Evolutionary conservation across 2,329 filamentous ascomycete species (phyloP), one percentile per base, ranked within the genome.

Genomic region (Paraphaeosphaeria sporulosa): DNA sequence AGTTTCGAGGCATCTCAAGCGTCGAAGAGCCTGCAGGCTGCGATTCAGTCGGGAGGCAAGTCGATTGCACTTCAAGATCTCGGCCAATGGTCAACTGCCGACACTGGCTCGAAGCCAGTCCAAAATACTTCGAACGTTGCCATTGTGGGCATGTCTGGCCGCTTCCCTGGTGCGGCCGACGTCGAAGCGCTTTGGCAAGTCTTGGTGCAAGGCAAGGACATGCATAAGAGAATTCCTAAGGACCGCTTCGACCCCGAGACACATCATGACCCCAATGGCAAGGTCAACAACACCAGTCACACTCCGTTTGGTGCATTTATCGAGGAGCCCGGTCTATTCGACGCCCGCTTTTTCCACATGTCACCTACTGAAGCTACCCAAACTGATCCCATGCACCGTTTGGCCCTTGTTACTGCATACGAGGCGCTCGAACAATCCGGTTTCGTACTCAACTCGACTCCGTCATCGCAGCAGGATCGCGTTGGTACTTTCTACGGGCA

Each of bases 121-220:
- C 23, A 49, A 25, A 36, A 27, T 13, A 44, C 27, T 8, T 46
- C 52, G 4, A 57, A 52, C 8, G 62, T 63, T 25, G 72, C 71
- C 7, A 67, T 74, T 43, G 56, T 73, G 48, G 65, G 71, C n/a
- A 57, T 64, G 36, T 70, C 71, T 4, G 53, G 71, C 21, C 48
- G 72, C 15, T 65, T 69, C n/a, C 69, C 67, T 0, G 64, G 58
- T 4, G 58, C 61, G 40, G 63, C 66, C 19, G 59, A 64, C 47
- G 58, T 57, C n/a, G 69, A 78, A 21, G 60, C 60, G 19, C 75
- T 80, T 54, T 79, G 78, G 78, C 65, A 79, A 15, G 44, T 80
- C 1, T 57, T 80, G 3, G 59, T 69, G 17, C 27, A 67, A 2
- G 77, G 76, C 6, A 65, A 63, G 3, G 77, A 80, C n/a, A 25